Base-by-base conservation (phyloP, 176 grass and related monocot genomes). In the Carex myosuroides region DNA sequence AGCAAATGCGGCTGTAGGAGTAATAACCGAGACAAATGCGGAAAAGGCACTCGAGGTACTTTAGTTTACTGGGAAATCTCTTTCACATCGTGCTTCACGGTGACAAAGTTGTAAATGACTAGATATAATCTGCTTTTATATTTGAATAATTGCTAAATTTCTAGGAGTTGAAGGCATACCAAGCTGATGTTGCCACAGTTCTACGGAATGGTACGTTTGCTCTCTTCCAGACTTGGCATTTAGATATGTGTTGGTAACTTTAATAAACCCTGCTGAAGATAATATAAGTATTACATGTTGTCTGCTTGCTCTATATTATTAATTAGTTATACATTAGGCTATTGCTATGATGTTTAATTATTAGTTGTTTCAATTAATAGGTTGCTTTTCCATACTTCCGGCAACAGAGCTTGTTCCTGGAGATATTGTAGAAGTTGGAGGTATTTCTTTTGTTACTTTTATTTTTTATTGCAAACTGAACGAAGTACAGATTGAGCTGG, bases 351-450 rank as follows among this genome's bases (percentile, higher is more conserved):
- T 29, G 10, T 69, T 55, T 83, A 52, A 48, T 65, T 17, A 62
- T 50, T 64, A 44, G 18, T 21, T 83, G 69, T 62, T 69, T 83
- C 81, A 88, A 69, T 85, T 64, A 86, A 64, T 83, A 98, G 96
- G 96, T 82, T 95, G 93, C 70, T 98, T 98, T 92, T 90, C 93
- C 76, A 98, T 98, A 93, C 64, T 98, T 85, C 96, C 93, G 85
- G 96, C 93, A 82, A 92, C 93, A 0, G 96, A 98, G 83, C 96
- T 98, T 85, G 93, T 98, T 53, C 96, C 96, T 89, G 96, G 96
- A 85, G 96, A 98, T 90, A 98, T 98, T 92, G 91, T 98, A 86
- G 96, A 98, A 98, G 91, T 98, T 79, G 96, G 89, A 93, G 96
- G 96, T 98, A 93, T 60, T 53, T 21, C 85, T 54, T 60, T 78